Evolutionary conservation across 2,329 filamentous ascomycete species (phyloP).

Genomic region (Torrubiellomyces zombiae): DNA sequence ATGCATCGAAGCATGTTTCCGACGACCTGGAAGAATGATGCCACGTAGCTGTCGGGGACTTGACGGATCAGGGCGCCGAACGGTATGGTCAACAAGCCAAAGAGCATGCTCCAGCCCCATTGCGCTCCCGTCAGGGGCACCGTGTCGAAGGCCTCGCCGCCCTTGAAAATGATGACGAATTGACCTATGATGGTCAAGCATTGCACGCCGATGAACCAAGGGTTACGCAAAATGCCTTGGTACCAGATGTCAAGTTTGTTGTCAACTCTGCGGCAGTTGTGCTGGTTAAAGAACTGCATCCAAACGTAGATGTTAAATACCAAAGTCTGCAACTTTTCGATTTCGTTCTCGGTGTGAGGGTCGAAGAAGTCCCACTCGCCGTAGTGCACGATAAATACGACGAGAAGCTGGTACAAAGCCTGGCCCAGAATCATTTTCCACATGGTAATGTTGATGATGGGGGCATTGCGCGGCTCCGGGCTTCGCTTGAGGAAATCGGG

Average conservation of each 20-base stretch:
- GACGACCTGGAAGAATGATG: slow-evolving; percentile 11
- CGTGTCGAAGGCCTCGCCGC: slow-evolving; percentile 50
- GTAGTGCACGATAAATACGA: slow-evolving; percentile 44
- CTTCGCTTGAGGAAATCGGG: slow-evolving; percentile 42
- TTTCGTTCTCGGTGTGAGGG: slow-evolving; percentile 21
- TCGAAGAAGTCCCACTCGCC: slow-evolving; percentile 39
- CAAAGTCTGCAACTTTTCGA: slow-evolving; percentile 37
- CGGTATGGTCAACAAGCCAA: slow-evolving; percentile 51
- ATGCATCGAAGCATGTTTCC: slow-evolving; percentile 6
- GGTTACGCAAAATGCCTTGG: slow-evolving; percentile 57
- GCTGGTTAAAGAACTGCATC: slow-evolving; percentile 82
- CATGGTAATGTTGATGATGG: slow-evolving; percentile 61
- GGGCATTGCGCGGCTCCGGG: slow-evolving; percentile 56
- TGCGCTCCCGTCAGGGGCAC: slow-evolving; percentile 42
- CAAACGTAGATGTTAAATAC: slow-evolving; percentile 79
- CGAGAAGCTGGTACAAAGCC: slow-evolving; percentile 54
- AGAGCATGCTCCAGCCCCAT: slow-evolving; percentile 54
- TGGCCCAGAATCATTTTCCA: slow-evolving; percentile 85
- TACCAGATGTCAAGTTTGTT: slow-evolving; percentile 68
- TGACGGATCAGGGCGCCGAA: slow-evolving; percentile 30
- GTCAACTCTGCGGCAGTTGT: slow-evolving; percentile 64
- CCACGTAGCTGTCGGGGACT: slow-evolving; percentile 19
- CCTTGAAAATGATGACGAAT: slow-evolving; percentile 55
- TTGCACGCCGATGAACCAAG: slow-evolving; percentile 58
- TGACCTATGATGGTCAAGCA: slow-evolving; percentile 52